These are phyloP conservation scores for Colletotrichum salicis DNA, from an alignment of 2,329 filamentous ascomycete species.

Conservation along the genomic window DNA sequence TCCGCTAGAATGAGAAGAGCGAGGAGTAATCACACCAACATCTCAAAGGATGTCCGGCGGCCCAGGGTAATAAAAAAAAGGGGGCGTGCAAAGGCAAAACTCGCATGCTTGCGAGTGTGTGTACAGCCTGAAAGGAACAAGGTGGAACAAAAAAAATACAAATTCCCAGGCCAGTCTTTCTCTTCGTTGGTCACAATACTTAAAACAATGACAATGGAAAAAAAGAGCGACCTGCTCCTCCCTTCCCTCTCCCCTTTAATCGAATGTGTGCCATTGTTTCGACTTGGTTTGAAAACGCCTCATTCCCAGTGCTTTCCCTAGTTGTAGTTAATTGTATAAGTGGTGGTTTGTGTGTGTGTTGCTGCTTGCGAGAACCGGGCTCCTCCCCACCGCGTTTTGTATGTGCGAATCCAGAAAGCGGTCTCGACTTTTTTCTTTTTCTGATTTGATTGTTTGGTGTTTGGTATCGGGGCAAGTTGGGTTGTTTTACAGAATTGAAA, in stretches of 20 bases:
- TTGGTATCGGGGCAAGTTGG: neutral
- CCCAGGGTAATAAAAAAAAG: neutral
- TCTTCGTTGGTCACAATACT: constrained; percentile 30
- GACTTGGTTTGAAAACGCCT: constrained; percentile 28
- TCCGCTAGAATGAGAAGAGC: neutral
- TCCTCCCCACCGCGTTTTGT: neutral
- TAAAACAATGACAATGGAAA: neutral
- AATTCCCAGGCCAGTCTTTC: constrained; percentile 10
- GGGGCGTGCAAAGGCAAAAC: no score
- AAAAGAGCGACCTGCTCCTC: constrained; percentile 3
- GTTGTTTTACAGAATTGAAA: constrained; percentile 27
- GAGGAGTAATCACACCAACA: neutral
- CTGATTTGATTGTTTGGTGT: neutral
- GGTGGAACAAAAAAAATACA: neutral
- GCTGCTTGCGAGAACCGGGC: neutral
- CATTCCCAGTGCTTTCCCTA: constrained; percentile 33
- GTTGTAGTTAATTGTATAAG: constrained; percentile 3
- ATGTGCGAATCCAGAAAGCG: constrained; percentile 23
- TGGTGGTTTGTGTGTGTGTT: neutral
- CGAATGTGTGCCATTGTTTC: constrained; percentile 1
- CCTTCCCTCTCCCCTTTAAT: neutral
- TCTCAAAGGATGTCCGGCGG: neutral
- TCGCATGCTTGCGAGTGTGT: constrained; percentile 2
- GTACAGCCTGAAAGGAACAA: neutral
- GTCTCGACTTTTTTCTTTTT: constrained; percentile 10